phyloP scores from a whole-genome alignment of 768 basidiomycete species.

The Tylopilus vinaceipallidus region DNA sequence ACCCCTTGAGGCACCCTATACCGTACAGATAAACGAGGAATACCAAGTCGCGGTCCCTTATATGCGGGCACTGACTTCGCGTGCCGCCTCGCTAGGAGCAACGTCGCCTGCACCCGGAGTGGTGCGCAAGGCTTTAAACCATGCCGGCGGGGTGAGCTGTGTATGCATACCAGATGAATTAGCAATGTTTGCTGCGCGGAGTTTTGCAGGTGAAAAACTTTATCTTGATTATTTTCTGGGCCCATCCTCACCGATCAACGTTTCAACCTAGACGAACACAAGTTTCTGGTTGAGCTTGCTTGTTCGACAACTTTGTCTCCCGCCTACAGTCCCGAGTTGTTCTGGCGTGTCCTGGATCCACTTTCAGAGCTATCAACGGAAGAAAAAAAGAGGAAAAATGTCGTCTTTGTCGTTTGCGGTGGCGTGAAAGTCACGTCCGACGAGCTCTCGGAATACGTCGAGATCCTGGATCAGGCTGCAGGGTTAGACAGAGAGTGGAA shows the following conservation, averaged over 20 bases:
- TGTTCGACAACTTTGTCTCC: conserved; percentile 69
- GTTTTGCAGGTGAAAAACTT: conserved; percentile 54
- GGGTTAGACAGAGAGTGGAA: conserved; percentile 28
- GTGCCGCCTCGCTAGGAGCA: conserved; percentile 71
- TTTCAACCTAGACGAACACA: conserved; percentile 82
- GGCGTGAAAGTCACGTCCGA: conserved; percentile 65
- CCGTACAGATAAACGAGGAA: conserved; percentile 41
- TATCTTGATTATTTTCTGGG: neutral
- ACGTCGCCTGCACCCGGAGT: conserved; percentile 59
- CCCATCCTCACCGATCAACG: conserved; percentile 1
- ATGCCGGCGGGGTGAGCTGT: conserved; percentile 54
- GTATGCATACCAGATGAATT: conserved; percentile 67
- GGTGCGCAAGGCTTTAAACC: conserved; percentile 62
- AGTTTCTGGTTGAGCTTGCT: conserved; percentile 70
- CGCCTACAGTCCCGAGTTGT: conserved; percentile 57
- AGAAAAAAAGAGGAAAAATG: conserved; percentile 20
- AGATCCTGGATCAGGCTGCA: conserved; percentile 36
- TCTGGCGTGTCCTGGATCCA: conserved; percentile 39
- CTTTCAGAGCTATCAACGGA: conserved; percentile 21
- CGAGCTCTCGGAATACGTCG: conserved; percentile 50
- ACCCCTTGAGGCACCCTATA: conserved; percentile 32
- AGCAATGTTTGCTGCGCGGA: conserved; percentile 56
- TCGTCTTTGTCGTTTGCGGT: conserved; percentile 24
- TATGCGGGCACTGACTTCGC: conserved; percentile 56
- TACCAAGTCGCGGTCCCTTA: conserved; percentile 55